These are phyloP conservation scores for Eucalyptus regnans DNA, from an alignment of 345 rosid genomes.

Conservation along the genomic window DNA sequence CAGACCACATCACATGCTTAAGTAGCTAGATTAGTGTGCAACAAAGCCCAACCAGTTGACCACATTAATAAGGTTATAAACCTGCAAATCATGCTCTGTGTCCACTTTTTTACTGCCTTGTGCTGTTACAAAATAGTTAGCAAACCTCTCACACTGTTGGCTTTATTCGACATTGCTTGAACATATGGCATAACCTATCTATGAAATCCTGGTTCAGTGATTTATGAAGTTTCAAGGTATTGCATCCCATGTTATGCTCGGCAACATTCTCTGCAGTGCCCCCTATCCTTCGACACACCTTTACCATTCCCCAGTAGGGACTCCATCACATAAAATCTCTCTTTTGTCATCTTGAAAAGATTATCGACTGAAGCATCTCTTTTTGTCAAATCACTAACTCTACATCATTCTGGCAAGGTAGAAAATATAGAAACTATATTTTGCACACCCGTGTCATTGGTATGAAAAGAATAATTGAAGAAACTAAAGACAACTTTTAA, in stretches of 20 bases:
- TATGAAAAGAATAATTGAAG: background rate
- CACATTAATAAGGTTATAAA: background rate
- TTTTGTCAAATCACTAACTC: background rate
- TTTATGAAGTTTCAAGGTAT: background rate
- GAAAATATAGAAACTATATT: background rate
- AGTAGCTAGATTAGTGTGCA: background rate
- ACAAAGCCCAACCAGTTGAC: background rate
- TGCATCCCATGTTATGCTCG: background rate
- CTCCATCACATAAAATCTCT: background rate
- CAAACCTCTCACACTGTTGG: background rate
- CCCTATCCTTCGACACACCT: background rate
- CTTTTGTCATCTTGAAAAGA: background rate
- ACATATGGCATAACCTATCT: background rate
- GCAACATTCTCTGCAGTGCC: background rate
- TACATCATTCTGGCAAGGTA: background rate
- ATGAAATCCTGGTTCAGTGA: background rate
- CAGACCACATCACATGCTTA: background rate
- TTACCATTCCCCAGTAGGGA: background rate
- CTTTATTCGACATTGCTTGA: background rate
- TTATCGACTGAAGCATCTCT: background rate
- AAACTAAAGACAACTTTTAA: background rate
- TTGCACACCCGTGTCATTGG: background rate
- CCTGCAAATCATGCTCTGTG: background rate
- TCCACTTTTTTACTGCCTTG: background rate
- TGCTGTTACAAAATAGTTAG: background rate